Conservation (phyloP, 1,139 yeast species). For the Kodamaea ohmeri region DNA sequence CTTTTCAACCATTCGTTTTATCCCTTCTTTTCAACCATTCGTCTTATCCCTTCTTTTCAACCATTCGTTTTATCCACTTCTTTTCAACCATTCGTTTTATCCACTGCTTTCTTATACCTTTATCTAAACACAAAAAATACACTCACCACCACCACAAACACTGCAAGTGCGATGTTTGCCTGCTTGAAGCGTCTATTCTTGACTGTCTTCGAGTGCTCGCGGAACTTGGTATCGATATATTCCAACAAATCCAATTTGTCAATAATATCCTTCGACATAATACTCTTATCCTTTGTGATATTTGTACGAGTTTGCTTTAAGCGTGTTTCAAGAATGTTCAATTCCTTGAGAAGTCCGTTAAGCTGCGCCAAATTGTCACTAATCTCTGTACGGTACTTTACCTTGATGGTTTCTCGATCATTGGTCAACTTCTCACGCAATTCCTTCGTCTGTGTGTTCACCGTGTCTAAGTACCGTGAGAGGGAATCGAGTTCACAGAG, state of each 20-base stretch:
- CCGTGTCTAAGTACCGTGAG: constrained; percentile 12
- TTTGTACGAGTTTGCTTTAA: constrained; percentile 25
- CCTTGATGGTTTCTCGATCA: constrained; percentile 19
- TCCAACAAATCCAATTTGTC: constrained; percentile 35
- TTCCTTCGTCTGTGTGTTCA: constrained; percentile 13
- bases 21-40: no score
- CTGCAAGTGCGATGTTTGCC: constrained; percentile 22
- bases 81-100: no score
- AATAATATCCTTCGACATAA: constrained; percentile 28
- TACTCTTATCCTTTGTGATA: constrained; percentile 27
- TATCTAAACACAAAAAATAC: constrained; percentile 16
- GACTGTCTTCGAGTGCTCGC: constrained; percentile 24
- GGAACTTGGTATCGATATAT: constrained; percentile 27
- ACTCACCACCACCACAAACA: constrained; percentile 23
- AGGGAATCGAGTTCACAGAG: constrained; percentile 15
- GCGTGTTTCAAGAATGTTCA: constrained; percentile 29
- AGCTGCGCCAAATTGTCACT: constrained; percentile 29
- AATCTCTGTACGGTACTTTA: constrained; percentile 27
- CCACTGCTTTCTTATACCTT: background rate
- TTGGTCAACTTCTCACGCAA: constrained; percentile 17
- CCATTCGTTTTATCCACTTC: no score
- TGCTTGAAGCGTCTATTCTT: constrained; percentile 31
- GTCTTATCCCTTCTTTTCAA: no score
- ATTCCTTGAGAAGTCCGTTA: constrained; percentile 25
- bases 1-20: no score